Evolutionary conservation across 192 early-diverging fungal species (phyloP), one percentile per base, ranked within the genome.

Genomic region (Phycomyces nitens): DNA sequence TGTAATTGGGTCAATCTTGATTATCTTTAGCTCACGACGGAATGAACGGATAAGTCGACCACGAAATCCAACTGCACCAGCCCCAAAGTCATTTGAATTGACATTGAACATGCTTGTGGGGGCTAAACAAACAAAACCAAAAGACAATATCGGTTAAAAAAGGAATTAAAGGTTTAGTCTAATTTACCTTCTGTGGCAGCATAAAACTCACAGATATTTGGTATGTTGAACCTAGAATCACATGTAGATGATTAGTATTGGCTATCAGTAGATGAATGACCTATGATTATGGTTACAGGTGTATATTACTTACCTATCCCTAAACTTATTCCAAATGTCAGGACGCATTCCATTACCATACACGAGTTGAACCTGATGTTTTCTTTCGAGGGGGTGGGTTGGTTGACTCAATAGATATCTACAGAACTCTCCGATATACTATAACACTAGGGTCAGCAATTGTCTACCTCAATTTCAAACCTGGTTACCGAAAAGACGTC

Each of bases 381-480:
- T 68, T 34, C 73, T 80, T 24, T 88, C 86, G 4, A 72, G 27
- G 11, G 82, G 72, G 38, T 62, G 44, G 15, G 74, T 60, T 0
- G 86, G 84, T 20, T 73, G 73, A 53, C 69, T 68, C 10, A 89
- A 26, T 20, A 91, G 66, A 54, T 87, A 91, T 58, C 88, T 77
- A 49, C 82, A 84, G 23, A 90, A 72, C 60, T 90, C 88, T 49
- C 88, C 86, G 68, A 88, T 86, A 47, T 88, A 87, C 65, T 85
- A 78, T 7, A 42, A 72, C 41, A 7, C 7, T 34, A 5, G 29
- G 29, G 29, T 34, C 7, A 7, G 29, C 7, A 5, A 5, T 34
- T 34, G 29, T 34, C 7, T 34, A 2, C 2, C 7, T 34, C 29
- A 47, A 47, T 47, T 14, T 14, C 12, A 18, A 47, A 47, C 3